Percentiles rank a stretch among this genome's conserved stretches.
phyloP scores from a whole-genome alignment of 176 grass and related monocot genomes.

The Triticum urartu region DNA sequence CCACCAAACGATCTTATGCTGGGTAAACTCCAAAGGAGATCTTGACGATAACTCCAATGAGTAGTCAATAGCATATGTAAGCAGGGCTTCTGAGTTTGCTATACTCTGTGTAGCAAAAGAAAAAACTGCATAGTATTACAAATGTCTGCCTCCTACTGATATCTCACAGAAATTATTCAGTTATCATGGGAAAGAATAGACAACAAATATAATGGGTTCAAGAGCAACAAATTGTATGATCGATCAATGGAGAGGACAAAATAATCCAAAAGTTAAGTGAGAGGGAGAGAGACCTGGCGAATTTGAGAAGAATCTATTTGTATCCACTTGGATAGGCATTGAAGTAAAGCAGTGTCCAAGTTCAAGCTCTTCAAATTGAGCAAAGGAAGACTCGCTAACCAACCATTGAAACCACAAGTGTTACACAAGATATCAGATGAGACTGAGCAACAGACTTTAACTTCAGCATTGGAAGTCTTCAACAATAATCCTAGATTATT shows the following conservation, averaged over 20 bases:
- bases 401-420: slow-evolving; percentile 50
- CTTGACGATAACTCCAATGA: slow-evolving; percentile 75
- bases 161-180: neutral
- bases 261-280: neutral
- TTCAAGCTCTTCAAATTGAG: slow-evolving; percentile 85
- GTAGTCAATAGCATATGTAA: slow-evolving; percentile 71
- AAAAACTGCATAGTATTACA: neutral
- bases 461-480: slow-evolving; percentile 27
- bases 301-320: slow-evolving; percentile 47
- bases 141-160: neutral
- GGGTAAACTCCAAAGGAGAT: slow-evolving; percentile 68
- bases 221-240: neutral
- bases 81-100: slow-evolving; percentile 34
- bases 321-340: slow-evolving; percentile 49
- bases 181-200: neutral
- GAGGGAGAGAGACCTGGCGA: slow-evolving; percentile 40
- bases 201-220: slow-evolving; percentile 1
- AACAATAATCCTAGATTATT: slow-evolving; percentile 50
- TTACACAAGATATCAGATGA: slow-evolving; percentile 50
- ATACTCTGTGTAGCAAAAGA: slow-evolving; percentile 41
- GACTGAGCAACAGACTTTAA: slow-evolving; percentile 59
- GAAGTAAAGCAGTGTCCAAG: slow-evolving; percentile 72
- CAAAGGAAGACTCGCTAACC: slow-evolving; percentile 68
- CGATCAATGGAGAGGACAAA: neutral
- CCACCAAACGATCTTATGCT: slow-evolving; percentile 79